A percentile compares a stretch with the other conserved stretches of the same genome.
Conservation (phyloP, 306 rosid genomes). For the Quercus engelmannii region DNA sequence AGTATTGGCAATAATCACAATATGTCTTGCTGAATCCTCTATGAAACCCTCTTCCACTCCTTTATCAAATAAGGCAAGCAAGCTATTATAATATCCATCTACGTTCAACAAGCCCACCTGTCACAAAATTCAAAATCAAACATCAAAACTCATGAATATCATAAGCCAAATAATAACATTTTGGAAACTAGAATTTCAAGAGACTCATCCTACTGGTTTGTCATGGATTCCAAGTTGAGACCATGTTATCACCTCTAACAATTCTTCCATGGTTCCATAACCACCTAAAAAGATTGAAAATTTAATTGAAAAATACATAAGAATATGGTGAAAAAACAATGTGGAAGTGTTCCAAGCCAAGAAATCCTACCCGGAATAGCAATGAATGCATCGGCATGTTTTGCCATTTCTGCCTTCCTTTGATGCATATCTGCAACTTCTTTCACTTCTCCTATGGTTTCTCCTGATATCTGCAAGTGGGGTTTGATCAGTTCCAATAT, state of each 20-base stretch:
- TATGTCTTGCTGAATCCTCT: slow-evolving; percentile 50
- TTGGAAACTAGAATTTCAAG: background rate
- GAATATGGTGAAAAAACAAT: background rate
- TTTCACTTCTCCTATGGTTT: slow-evolving; percentile 56
- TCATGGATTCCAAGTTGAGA: slow-evolving; percentile 45
- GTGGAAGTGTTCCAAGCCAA: background rate
- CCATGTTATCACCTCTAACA: slow-evolving; percentile 44
- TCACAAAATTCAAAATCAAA: background rate
- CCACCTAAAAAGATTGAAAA: slow-evolving; percentile 30
- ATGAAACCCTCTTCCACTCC: slow-evolving; percentile 76
- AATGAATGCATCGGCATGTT: slow-evolving; percentile 67
- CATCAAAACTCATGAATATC: background rate
- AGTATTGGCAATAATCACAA: slow-evolving; percentile 56
- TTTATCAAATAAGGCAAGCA: slow-evolving; percentile 59
- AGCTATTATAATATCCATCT: slow-evolving; percentile 59
- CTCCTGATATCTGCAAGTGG: slow-evolving; percentile 48
- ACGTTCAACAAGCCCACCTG: slow-evolving; percentile 74
- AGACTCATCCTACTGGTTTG: slow-evolving; percentile 25
- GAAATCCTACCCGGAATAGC: slow-evolving; percentile 58
- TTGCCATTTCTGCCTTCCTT: slow-evolving; percentile 64
- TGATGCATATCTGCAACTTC: slow-evolving; percentile 59
- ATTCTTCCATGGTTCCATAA: slow-evolving; percentile 50
- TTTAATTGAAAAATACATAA: background rate
- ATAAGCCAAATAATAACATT: background rate
- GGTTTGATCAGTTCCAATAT: slow-evolving; percentile 19